Evolutionary conservation across 306 rosid genomes (phyloP).

Genomic region (Albizia julibrissin): DNA sequence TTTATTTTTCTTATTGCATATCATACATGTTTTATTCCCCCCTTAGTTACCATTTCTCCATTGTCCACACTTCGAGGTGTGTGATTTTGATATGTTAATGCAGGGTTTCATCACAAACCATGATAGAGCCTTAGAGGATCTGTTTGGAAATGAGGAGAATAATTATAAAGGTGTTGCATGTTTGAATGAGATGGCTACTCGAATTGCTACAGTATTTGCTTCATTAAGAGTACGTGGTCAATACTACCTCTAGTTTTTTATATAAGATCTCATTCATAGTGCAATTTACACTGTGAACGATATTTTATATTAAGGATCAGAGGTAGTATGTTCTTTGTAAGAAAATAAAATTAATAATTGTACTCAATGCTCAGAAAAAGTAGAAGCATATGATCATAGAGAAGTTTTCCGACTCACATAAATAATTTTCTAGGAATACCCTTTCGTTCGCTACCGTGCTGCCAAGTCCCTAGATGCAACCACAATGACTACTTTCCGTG

Average conservation of each 20-base stretch:
- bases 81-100: slow-evolving; percentile 25
- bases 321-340: slow-evolving; percentile 2
- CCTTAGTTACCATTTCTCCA: slow-evolving; percentile 1
- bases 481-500: slow-evolving; percentile 89
- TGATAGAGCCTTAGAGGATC: slow-evolving; percentile 89
- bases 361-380: slow-evolving; percentile 17
- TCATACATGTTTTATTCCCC: slow-evolving; percentile 2
- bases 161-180: slow-evolving; percentile 60
- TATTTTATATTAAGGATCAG: too few species aligned
- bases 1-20: slow-evolving; percentile 17
- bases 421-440: slow-evolving; percentile 68
- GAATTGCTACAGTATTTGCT: slow-evolving; percentile 92
- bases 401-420: slow-evolving; percentile 32
- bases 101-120: slow-evolving; percentile 88
- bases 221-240: slow-evolving; percentile 75
- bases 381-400: slow-evolving; percentile 24
- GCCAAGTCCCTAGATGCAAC: slow-evolving; percentile 93
- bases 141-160: slow-evolving; percentile 83
- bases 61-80: not conserved
- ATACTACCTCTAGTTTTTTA: not conserved
- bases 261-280: too few species aligned
- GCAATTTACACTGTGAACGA: too few species aligned
- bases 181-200: slow-evolving; percentile 80
- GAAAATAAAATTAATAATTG: not conserved
- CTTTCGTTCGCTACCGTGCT: slow-evolving; percentile 83